Conservation (phyloP, 75 land plant species). For the Pinus albicaulis region DNA sequence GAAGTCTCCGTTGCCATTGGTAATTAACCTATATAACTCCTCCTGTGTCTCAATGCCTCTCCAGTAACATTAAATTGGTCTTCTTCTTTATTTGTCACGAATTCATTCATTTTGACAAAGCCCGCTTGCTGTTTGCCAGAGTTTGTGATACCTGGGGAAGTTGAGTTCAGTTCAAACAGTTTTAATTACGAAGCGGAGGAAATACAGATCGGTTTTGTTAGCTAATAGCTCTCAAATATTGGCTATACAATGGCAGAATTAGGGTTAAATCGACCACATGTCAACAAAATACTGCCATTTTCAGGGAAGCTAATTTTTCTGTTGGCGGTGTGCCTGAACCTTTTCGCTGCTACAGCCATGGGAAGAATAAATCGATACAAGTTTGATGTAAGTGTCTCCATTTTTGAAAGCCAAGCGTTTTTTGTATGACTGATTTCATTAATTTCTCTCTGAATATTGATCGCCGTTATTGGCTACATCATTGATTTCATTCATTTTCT, state of each 20-base stretch:
- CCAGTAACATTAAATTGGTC: not conserved
- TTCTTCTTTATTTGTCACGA: not conserved
- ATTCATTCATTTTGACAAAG: too few species aligned
- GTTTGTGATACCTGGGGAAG: not conserved
- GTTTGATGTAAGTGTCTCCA: not conserved
- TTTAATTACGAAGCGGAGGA: too few species aligned
- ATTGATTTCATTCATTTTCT: not conserved
- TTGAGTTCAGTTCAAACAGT: not conserved
- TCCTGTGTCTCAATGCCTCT: not conserved
- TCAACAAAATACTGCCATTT: not conserved
- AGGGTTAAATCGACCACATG: not conserved
- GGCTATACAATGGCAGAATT: not conserved
- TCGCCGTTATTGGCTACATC: not conserved
- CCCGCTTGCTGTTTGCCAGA: not conserved
- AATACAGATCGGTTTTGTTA: not conserved
- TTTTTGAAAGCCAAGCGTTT: not conserved
- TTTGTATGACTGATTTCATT: too few species aligned
- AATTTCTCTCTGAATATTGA: not conserved
- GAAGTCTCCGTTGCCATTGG: not conserved
- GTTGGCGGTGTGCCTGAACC: not conserved
- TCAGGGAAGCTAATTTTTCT: not conserved
- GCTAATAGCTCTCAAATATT: not conserved
- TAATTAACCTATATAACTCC: not conserved
- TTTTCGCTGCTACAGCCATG: not conserved
- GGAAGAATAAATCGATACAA: not conserved